phyloP scores from a whole-genome alignment of 2,329 filamentous ascomycete genomes.

The Colletotrichum musicola region DNA sequence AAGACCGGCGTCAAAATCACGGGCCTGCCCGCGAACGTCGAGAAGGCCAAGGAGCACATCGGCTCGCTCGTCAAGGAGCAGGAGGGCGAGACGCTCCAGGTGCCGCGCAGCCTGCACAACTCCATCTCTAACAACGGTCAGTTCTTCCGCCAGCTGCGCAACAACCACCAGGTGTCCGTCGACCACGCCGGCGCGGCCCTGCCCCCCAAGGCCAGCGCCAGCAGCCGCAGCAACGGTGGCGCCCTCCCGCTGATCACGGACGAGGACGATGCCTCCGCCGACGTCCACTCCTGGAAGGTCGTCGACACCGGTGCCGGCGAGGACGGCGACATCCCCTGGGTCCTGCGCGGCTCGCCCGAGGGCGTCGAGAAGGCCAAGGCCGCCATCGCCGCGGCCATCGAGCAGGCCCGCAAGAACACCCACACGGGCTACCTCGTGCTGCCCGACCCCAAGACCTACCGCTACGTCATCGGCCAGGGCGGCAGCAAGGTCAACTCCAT shows the following conservation, averaged over 20 bases:
- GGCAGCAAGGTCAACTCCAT: constrained; percentile 95
- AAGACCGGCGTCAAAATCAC: constrained; percentile 89
- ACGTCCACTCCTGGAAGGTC: constrained; percentile 86
- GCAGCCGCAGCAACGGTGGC: constrained; percentile 68
- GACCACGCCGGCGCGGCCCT: constrained; percentile 87
- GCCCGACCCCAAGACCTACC: constrained; percentile 89
- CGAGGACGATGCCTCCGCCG: constrained; percentile 73
- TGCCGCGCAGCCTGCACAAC: constrained; percentile 88
- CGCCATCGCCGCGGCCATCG: constrained; percentile 78
- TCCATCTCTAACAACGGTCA: constrained; percentile 87
- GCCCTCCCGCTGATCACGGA: constrained; percentile 94
- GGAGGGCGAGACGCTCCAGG: constrained; percentile 86
- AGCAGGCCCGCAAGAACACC: constrained; percentile 76
- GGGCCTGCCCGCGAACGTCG: constrained; percentile 82
- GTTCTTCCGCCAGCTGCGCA: constrained; percentile 91
- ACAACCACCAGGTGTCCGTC: constrained; percentile 88
- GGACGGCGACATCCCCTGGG: constrained; percentile 86
- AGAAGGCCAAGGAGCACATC: constrained; percentile 90
- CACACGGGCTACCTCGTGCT: constrained; percentile 89
- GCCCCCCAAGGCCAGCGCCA: constrained; percentile 75
- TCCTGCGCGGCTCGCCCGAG: constrained; percentile 83
- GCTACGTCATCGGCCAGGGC: constrained; percentile 88
- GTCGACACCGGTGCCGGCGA: constrained; percentile 73
- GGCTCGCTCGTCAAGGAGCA: constrained; percentile 83
- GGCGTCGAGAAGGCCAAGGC: constrained; percentile 86